Percentiles rank a stretch among this genome's conserved stretches.
phyloP scores from a whole-genome alignment of 2,329 filamentous ascomycete species.

The Cordyceps pruinosa region DNA sequence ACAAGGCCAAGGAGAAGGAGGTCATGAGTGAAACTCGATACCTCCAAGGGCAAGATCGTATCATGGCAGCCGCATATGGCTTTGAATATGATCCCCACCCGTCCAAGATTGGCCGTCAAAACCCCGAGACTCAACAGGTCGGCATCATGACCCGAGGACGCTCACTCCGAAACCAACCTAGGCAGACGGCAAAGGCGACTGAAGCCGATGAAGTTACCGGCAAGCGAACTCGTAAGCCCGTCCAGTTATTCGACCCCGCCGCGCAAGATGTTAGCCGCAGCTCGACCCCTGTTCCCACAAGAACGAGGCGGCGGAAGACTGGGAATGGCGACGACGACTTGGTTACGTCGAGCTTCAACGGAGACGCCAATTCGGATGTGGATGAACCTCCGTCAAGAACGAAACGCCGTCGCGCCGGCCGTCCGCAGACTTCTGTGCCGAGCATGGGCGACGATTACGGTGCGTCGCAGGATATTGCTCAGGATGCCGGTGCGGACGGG shows the following conservation, averaged over 20 bases:
- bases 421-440: conserved; percentile 15
- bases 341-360: conserved; percentile 27
- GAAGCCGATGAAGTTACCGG: conserved; percentile 45
- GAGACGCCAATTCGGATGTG: conserved; percentile 26
- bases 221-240: conserved; percentile 48
- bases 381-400: conserved; percentile 19
- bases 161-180: conserved; percentile 49
- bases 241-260: conserved; percentile 44
- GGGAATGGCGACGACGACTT: conserved; percentile 25
- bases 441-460: conserved; percentile 22
- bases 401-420: conserved; percentile 7
- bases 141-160: conserved; percentile 46
- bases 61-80: conserved; percentile 53
- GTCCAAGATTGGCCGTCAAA: conserved; percentile 51
- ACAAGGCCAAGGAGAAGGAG: conserved; percentile 40
- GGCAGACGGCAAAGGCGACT: conserved; percentile 51
- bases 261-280: conserved; percentile 45
- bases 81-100: conserved; percentile 55
- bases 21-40: conserved; percentile 38
- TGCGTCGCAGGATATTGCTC: conserved; percentile 18
- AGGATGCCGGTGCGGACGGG: conserved; percentile 18
- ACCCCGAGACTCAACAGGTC: conserved; percentile 45
- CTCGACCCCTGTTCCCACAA: conserved; percentile 38
- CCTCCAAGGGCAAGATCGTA: conserved; percentile 46
- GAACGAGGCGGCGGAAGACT: conserved; percentile 27